Evolutionary conservation across 768 basidiomycete species (phyloP).

Genomic region (Astraeus odoratus): DNA sequence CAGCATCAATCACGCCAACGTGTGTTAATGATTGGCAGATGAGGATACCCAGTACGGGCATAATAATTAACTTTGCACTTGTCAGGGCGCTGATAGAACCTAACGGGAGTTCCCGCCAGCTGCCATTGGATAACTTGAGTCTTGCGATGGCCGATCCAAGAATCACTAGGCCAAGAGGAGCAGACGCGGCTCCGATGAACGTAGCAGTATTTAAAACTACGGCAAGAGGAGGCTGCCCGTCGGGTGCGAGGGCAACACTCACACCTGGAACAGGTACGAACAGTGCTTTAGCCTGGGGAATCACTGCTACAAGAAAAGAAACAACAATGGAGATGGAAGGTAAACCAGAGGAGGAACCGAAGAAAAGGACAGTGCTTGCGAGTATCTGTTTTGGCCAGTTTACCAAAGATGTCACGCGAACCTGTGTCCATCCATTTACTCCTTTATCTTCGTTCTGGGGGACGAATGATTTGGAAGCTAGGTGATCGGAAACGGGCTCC

Average conservation of each 20-base stretch:
- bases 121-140: conserved; percentile 40
- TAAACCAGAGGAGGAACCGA: conserved; percentile 38
- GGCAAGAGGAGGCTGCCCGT: conserved; percentile 60
- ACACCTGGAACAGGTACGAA: conserved; percentile 44
- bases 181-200: conserved; percentile 57
- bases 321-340: conserved; percentile 47
- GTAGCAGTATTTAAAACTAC: conserved; percentile 49
- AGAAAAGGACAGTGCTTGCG: conserved; percentile 10
- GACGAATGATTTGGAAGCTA: neutral
- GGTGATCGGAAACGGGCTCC: neutral
- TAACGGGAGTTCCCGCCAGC: conserved; percentile 40
- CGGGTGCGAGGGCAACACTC: conserved; percentile 46
- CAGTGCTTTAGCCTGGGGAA: conserved; percentile 52
- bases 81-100: conserved; percentile 51
- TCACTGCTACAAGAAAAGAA: conserved; percentile 48
- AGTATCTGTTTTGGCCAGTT: neutral
- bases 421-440: neutral
- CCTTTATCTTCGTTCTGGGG: neutral
- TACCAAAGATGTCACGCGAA: neutral
- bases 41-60: conserved; percentile 55
- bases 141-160: conserved; percentile 60
- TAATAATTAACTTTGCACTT: conserved; percentile 45
- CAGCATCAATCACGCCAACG: conserved; percentile 39
- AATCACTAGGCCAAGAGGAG: conserved; percentile 56
- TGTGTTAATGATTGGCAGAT: conserved; percentile 45